Evolutionary conservation across 306 rosid species (phyloP), one percentile per base, ranked within the genome.

Genomic region (Acacia confusa): DNA sequence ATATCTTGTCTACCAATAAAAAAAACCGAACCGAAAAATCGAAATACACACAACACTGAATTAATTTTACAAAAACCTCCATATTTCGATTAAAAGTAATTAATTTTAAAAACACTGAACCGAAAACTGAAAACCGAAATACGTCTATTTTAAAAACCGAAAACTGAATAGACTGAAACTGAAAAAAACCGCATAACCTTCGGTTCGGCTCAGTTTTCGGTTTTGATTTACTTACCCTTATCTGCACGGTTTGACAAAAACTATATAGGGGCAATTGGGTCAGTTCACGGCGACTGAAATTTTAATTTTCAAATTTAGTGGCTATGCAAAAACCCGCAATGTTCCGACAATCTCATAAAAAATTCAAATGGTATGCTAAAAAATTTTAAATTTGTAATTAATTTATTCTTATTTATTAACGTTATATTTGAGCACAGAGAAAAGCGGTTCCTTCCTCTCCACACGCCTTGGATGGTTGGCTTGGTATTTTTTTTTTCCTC

Each of bases 401-500:
- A 38, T 78, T 58, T 40, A 72, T 28, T 1, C 19, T 36, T 32
- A 32, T 4, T 32, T 32, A 32, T 32, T 32, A 32, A 27, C 20
- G 3, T 67, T 50, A 15, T 72, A 41, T 86, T 50, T 81, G 30
- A 74, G 78, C 71, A 67, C 72, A 50, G 81, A 65, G 55, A 72
- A 80, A 91, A 90, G 94, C 84, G 84, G 89, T 76, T 79, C 78
- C 89, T 34, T 87, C 88, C 40, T 87, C 89, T 88, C 81, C 85
- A 68, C 82, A 43, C 68, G 77, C 79, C 72, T 70, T 20, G 43
- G 67, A 80, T 81, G 44, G 72, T 82, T 78, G 52, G 78, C 50
- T 20, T 34, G 24, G 16, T 69, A 79, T 79, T 66, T 74, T 22
- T 61, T 24, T 58, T 4, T 58, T 76, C 61, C 76, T 78, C 74